Evolutionary conservation across 2,329 filamentous ascomycete genomes (phyloP), one percentile per base, ranked within the genome.

Genomic region (Sporothrix curviconia): DNA sequence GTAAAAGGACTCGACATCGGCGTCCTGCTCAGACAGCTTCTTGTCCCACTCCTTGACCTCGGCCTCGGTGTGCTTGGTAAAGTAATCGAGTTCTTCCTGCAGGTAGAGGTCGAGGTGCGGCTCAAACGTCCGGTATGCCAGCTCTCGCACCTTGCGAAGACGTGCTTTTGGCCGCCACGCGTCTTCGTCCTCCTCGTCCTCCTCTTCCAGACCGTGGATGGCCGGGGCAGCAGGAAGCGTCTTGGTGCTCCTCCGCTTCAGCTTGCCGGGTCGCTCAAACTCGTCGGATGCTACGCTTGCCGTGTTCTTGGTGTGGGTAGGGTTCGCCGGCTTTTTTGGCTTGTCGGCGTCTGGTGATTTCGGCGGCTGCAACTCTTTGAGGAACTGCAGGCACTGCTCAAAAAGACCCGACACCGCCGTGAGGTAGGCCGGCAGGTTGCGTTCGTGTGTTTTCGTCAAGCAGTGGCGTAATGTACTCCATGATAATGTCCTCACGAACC

Each of bases 31-130:
- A 0, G 86, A 89, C 32, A 96, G 79, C 68, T 95, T 90, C 72
- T 90, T 90, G 71, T 96, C 92, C 94, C 94, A 99, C 14, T 84
- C 80, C 7, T 76, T 80, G 5, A 99, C 92, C 66, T 92, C 85
- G 1, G 79, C 76, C 60, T 92, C 87, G 14, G 89, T 90, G 61
- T 86, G 82, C 56, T 81, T 80, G 30, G 86, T 87, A 70, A 97
- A 97, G 67, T 84, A 86, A 50, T 92, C 89, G 30, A 96, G 76
- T 73, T 99, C 94, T 68, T 96, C 92, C 61, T 90, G 85, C 15
- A 99, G 77, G 69, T 97, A 99, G 1, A 95, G 74, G 68, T 96
- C 92, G n/a, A 97, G 78, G 68, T 97, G 92, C 39, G 88, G 90
- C 69, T 96, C 92, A 65, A 96, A 97, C 0, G 91, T 84, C 61